Evolutionary conservation across 345 rosid species (phyloP).

Genomic region (Carallia pectinifolia): DNA sequence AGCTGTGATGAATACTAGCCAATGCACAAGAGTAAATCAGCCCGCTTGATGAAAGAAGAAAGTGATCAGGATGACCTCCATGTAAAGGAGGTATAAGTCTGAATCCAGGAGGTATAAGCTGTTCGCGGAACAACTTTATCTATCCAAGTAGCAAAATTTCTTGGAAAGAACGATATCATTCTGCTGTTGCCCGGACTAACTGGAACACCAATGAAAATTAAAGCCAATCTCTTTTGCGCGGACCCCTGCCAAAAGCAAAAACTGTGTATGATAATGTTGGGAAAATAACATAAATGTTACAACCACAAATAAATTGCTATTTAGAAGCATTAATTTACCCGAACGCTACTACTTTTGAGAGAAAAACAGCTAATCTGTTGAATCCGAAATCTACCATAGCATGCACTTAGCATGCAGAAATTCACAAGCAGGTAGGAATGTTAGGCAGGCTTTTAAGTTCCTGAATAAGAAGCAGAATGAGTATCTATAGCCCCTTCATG

Average conservation of each 20-base stretch:
- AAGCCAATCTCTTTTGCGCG: slow-evolving; percentile 35
- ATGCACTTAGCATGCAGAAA: too few species aligned
- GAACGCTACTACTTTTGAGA: too few species aligned
- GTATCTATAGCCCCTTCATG: neutral
- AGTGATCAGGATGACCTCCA: slow-evolving; percentile 50
- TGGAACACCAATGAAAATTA: slow-evolving; percentile 73
- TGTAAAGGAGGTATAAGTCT: slow-evolving; percentile 78
- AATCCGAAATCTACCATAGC: too few species aligned
- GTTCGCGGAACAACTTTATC: slow-evolving; percentile 77
- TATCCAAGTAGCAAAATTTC: slow-evolving; percentile 63
- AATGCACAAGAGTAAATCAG: neutral
- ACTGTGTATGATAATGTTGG: too few species aligned
- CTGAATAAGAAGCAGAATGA: neutral
- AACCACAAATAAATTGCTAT: neutral
- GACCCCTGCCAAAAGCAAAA: slow-evolving; percentile 26
- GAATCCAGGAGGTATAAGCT: slow-evolving; percentile 78
- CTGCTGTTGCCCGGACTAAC: slow-evolving; percentile 83
- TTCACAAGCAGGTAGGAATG: too few species aligned
- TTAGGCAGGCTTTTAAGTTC: too few species aligned
- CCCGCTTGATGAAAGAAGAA: neutral
- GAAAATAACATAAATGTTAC: neutral
- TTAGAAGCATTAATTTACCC: too few species aligned
- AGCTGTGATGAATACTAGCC: too few species aligned
- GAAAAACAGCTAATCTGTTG: too few species aligned
- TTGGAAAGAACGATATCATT: slow-evolving; percentile 73